Base-by-base conservation (phyloP, 345 rosid genomes). In the Brassica carinata region DNA sequence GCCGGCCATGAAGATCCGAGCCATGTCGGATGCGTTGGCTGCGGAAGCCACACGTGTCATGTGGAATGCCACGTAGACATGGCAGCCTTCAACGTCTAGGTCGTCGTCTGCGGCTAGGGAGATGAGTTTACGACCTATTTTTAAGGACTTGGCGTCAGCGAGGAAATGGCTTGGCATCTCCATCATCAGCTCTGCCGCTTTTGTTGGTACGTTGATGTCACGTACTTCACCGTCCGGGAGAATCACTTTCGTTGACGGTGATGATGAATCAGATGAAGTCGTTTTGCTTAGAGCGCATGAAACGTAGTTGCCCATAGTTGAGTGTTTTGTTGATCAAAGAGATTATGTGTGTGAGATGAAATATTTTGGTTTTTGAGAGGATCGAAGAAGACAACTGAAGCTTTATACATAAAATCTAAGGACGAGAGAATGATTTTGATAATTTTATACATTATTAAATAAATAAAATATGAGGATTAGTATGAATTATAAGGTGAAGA, bases 101-200 rank as follows among this genome's bases (percentile, higher is more conserved):
- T 92, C 97, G 23, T 91, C 92, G 38, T 92, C 98, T 0, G 97
- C 98, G 19, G 53, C 64, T 4, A 94, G 96, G 2, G 98, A 88
- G 2, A 84, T 87, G 67, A 94, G 87, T 45, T 90, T 83, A 64
- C 87, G 67, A 18, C 92, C 94, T 7, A 85, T 65, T 27, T 82
- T 87, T 13, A 94, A 89, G 0, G 95, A 89, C 36, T 76, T 85
- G 2, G 94, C 81, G 74, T 92, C 87, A 0, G 84, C 85, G 2
- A 94, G 67, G 88, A 94, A 94, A 87, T 80, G 84, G 72, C 82
- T 90, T 0, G 98, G 94, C 4, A 81, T 86, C 74, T 92, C 98
- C n/a, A 94, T 73, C 97, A 94, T 94, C 64, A 92, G 82, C 85
- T 94, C 98, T 0, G 97, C 98, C 0, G 94, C 98, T 61, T 86